These are phyloP conservation scores for Capronia americana DNA, from an alignment of 2,329 filamentous ascomycete species.

Conservation along the genomic window DNA sequence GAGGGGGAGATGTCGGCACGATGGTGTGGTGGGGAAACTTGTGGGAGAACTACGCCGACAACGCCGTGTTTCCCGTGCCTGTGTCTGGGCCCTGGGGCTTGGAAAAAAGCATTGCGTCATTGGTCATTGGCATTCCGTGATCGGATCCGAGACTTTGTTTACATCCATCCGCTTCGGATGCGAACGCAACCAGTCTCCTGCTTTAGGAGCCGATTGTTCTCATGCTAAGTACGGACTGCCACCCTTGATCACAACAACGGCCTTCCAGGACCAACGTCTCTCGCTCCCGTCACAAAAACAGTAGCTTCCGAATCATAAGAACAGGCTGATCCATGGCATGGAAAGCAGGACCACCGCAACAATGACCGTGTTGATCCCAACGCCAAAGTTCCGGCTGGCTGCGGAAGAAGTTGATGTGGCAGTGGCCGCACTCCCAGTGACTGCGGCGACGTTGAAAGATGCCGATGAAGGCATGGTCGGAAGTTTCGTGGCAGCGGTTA, in stretches of 20 bases:
- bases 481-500: background rate
- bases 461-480: background rate
- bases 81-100: no score
- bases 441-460: background rate
- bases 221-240: background rate
- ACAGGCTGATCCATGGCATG: background rate
- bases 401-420: background rate
- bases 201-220: background rate
- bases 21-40: conserved; percentile 11
- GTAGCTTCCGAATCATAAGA: background rate
- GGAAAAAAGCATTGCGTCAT: background rate
- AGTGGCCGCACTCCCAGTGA: background rate
- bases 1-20: background rate
- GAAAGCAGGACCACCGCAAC: background rate
- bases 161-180: background rate
- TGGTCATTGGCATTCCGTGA: background rate
- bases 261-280: background rate
- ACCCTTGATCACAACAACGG: background rate
- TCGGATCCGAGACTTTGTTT: conserved; percentile 1
- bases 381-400: background rate
- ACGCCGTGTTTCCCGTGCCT: conserved; percentile 6
- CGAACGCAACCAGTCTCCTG: background rate
- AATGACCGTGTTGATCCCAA: background rate
- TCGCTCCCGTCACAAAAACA: no score
- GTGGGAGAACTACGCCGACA: background rate